Evolutionary conservation across 257 asterid genomes (phyloP), one percentile per base, ranked within the genome.

Genomic region (Solanum dulcamara): DNA sequence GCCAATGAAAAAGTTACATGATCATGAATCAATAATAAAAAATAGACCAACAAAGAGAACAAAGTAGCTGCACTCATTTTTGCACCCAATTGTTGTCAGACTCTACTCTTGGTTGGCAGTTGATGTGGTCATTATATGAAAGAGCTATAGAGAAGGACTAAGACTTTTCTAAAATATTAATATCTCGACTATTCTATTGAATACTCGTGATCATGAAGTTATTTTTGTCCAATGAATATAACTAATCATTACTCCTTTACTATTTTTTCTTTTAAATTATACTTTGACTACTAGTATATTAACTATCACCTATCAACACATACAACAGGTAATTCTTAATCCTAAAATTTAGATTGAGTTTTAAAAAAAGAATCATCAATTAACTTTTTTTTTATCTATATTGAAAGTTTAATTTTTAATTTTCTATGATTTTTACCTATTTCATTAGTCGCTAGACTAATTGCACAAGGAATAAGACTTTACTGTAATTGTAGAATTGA

Each of bases 111-210:
- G 22, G 18, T 71, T 22, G 80, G 11, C 32, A 5, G 51, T 71
- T 71, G 80, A 4, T 9, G 2, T n/a, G 0, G 6, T 40, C 81
- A 72, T 74, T 74, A 40, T 74, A 40, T 12, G 37, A 74, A 74
- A 50, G 81, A 42, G 38, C 81, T 13, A 42, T 26, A 74, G 81
- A 42, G 13, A 42, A 42, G 37, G 59, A 62, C 70, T 3, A 26
- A 40, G 13, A 75, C 81, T 14, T 75, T 74, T 40, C 18, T 24
- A 26, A 62, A 13, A 62, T 60, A 60, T 60, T 24, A 4, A 60
- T 9, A 26, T 13, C 33, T 55, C 13, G 2, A 55, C 0, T 51
- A 51, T 51, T 51, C 0, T 11, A 55, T 55, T 0, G 0, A 2
- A 20, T 55, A 55, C 12, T 55, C 9, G 7, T 3, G 4, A 44